phyloP scores from a whole-genome alignment of 768 basidiomycete species.

The Rhizopogon vulgaris region DNA sequence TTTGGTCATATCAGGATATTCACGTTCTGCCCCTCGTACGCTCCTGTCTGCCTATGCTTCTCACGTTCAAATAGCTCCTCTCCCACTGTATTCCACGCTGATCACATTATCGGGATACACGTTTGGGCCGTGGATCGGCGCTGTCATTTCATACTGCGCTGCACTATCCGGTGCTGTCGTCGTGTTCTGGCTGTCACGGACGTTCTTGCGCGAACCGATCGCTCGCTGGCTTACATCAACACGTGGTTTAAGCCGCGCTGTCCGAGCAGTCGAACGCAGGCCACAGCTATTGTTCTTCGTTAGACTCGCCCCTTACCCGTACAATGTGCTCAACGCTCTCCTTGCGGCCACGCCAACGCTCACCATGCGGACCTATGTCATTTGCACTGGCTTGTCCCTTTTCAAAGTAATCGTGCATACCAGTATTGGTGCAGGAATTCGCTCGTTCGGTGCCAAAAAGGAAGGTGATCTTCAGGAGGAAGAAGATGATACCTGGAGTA shows the following conservation, averaged over 20 bases:
- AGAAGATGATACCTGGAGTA: slow-evolving; percentile 42
- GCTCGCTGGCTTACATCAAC: slow-evolving; percentile 67
- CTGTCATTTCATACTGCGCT: slow-evolving; percentile 80
- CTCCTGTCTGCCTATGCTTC: slow-evolving; percentile 7
- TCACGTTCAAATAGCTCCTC: slow-evolving; percentile 50
- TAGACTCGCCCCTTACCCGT: slow-evolving; percentile 86
- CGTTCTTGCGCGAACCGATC: slow-evolving; percentile 66
- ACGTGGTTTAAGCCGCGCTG: slow-evolving; percentile 68
- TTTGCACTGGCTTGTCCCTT: slow-evolving; percentile 76
- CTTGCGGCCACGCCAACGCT: slow-evolving; percentile 83
- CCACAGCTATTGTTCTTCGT: slow-evolving; percentile 88
- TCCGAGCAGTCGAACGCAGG: slow-evolving; percentile 81
- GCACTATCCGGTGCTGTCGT: slow-evolving; percentile 79
- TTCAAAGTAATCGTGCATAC: slow-evolving; percentile 92
- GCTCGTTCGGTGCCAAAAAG: slow-evolving; percentile 61
- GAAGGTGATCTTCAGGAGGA: slow-evolving; percentile 37
- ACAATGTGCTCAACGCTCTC: slow-evolving; percentile 94
- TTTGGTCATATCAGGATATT: slow-evolving; percentile 4
- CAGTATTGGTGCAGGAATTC: slow-evolving; percentile 77
- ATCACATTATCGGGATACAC: slow-evolving; percentile 91
- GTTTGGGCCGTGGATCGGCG: slow-evolving; percentile 79
- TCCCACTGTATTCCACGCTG: slow-evolving; percentile 90
- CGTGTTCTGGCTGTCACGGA: slow-evolving; percentile 77
- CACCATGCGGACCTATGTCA: slow-evolving; percentile 69
- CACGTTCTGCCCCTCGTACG: neutral